Evolutionary conservation across 2,329 filamentous ascomycete genomes (phyloP).

Genomic region (Dactylonectria macrodidyma): DNA sequence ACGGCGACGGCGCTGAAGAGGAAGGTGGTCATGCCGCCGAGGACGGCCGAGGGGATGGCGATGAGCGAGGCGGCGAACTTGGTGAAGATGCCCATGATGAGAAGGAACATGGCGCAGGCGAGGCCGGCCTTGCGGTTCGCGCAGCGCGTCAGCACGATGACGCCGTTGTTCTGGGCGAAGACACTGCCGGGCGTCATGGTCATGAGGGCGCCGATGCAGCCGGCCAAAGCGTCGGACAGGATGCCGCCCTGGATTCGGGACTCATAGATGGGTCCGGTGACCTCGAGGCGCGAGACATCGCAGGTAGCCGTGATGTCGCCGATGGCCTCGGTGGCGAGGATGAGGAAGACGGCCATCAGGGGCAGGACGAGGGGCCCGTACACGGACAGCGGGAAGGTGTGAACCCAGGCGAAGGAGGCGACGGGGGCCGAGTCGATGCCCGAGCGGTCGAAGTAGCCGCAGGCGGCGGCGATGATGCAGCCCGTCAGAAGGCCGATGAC

Average conservation of each 20-base stretch:
- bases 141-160: slow-evolving; percentile 86
- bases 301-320: slow-evolving; percentile 87
- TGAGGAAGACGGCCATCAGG: slow-evolving; percentile 78
- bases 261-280: slow-evolving; percentile 80
- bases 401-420: slow-evolving; percentile 83
- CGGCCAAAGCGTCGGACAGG: slow-evolving; percentile 83
- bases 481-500: slow-evolving; percentile 81
- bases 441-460: slow-evolving; percentile 83
- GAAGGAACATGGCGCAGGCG: slow-evolving; percentile 81
- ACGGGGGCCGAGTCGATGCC: slow-evolving; percentile 80
- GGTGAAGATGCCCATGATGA: slow-evolving; percentile 86
- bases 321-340: slow-evolving; percentile 84
- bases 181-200: slow-evolving; percentile 86
- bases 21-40: slow-evolving; percentile 85
- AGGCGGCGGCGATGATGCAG: slow-evolving; percentile 84
- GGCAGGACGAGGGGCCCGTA: slow-evolving; percentile 83
- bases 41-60: slow-evolving; percentile 77
- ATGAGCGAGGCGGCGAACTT: slow-evolving; percentile 88
- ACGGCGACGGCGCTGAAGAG: slow-evolving; percentile 84
- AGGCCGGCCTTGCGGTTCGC: slow-evolving; percentile 87
- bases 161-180: slow-evolving; percentile 89
- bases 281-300: slow-evolving; percentile 83
- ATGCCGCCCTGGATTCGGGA: slow-evolving; percentile 85
- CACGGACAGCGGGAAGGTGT: slow-evolving; percentile 80
- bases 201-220: slow-evolving; percentile 81